A percentile compares a stretch with the other conserved stretches of the same genome.
Evolutionary conservation across 306 rosid species (phyloP).

Genomic region (Vigna unguiculata): DNA sequence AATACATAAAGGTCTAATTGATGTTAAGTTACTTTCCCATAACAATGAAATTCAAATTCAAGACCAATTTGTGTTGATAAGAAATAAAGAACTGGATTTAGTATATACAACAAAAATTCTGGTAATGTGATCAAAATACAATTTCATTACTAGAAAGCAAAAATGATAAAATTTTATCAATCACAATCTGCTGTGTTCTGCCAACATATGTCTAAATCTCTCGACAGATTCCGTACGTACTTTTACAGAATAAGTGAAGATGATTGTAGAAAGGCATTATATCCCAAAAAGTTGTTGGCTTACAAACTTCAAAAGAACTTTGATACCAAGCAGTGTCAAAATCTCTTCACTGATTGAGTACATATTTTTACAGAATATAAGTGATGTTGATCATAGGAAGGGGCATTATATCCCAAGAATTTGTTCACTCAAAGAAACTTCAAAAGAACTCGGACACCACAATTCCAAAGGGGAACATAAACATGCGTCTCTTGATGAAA

Average conservation of each 20-base stretch:
- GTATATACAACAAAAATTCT: slow-evolving; percentile 23
- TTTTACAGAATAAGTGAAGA: slow-evolving; percentile 31
- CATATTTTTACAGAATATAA: slow-evolving; percentile 37
- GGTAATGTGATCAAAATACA: slow-evolving; percentile 15
- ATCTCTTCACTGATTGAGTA: slow-evolving; percentile 33
- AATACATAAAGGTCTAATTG: not conserved
- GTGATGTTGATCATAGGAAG: not conserved
- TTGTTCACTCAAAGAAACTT: slow-evolving; percentile 23
- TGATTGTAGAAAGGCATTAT: not conserved
- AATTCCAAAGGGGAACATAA: slow-evolving; percentile 24
- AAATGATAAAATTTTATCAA: slow-evolving; percentile 22
- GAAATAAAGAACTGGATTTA: slow-evolving; percentile 34
- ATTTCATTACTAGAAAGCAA: slow-evolving; percentile 19
- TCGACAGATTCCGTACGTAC: slow-evolving; percentile 16
- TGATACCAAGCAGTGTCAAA: slow-evolving; percentile 18
- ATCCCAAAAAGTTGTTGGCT: slow-evolving; percentile 33
- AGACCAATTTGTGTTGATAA: not conserved
- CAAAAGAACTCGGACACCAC: slow-evolving; percentile 23
- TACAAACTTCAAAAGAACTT: not conserved
- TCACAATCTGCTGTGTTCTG: slow-evolving; percentile 36
- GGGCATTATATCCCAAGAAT: slow-evolving; percentile 3
- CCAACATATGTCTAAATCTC: slow-evolving; percentile 48
- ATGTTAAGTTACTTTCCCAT: not conserved
- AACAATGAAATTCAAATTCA: not conserved
- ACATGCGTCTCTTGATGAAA: not conserved